These are phyloP conservation scores for Trichoderma guizhouense DNA, from an alignment of 2,329 filamentous ascomycete species.

Conservation along the genomic window DNA sequence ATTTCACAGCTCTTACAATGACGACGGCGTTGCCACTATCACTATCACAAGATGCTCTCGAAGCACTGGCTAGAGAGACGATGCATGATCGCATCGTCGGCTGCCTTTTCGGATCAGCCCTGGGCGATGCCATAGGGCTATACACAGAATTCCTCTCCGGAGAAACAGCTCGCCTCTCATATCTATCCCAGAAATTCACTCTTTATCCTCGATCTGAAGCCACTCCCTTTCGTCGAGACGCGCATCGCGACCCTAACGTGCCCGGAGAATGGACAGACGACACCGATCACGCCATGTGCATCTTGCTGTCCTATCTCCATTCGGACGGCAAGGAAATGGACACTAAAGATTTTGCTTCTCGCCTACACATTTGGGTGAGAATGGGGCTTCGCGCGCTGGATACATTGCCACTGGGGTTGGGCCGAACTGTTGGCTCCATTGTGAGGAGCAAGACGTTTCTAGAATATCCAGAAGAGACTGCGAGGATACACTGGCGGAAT, in stretches of 20 bases:
- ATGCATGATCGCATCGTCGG: constrained; percentile 41
- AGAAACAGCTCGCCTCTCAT: constrained; percentile 32
- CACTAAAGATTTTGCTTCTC: constrained; percentile 41
- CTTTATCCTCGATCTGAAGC: constrained; percentile 34
- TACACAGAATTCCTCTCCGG: constrained; percentile 52
- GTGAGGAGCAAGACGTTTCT: constrained; percentile 39
- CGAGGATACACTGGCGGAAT: constrained; percentile 41
- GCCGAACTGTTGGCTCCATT: constrained; percentile 44
- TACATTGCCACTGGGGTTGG: constrained; percentile 47
- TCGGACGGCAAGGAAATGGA: constrained; percentile 36
- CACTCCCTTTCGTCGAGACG: constrained; percentile 43
- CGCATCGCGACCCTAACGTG: constrained; percentile 42
- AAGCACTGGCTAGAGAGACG: constrained; percentile 22
- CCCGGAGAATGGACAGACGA: constrained; percentile 52
- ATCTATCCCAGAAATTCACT: constrained; percentile 39
- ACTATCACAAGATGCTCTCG: constrained; percentile 21
- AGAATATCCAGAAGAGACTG: constrained; percentile 37
- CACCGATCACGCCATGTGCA: constrained; percentile 51
- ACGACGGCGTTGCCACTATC: not conserved
- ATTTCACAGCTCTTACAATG: not conserved
- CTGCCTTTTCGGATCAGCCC: constrained; percentile 47
- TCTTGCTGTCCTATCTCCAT: constrained; percentile 47
- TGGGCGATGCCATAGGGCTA: constrained; percentile 52
- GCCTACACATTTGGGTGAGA: constrained; percentile 46
- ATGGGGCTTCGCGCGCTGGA: constrained; percentile 46